Evolutionary conservation across 2,329 filamentous ascomycete genomes (phyloP).

Genomic region (Cryphonectria carpinicola): DNA sequence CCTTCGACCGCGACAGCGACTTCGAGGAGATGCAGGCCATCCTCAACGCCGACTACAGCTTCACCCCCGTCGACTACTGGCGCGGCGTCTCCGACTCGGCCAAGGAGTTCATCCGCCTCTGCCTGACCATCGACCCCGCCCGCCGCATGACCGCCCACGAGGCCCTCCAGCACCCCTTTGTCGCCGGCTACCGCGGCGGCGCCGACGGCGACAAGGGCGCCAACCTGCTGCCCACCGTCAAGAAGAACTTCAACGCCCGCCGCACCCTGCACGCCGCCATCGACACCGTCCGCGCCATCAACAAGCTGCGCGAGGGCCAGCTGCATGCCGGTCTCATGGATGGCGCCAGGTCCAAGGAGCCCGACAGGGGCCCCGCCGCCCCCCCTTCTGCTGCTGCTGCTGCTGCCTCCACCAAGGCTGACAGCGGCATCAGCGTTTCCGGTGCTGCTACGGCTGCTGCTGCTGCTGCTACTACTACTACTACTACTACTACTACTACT

Average conservation of each 20-base stretch:
- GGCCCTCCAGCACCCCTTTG: slow-evolving; percentile 68
- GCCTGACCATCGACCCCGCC: slow-evolving; percentile 86
- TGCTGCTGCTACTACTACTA: background rate
- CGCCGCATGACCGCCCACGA: slow-evolving; percentile 90
- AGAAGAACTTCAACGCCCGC: slow-evolving; percentile 76
- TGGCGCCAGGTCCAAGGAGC: slow-evolving; percentile 58
- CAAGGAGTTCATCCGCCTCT: slow-evolving; percentile 89
- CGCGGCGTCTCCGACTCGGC: slow-evolving; percentile 84
- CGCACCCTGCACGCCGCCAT: slow-evolving; percentile 72
- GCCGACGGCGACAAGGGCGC: slow-evolving; percentile 54
- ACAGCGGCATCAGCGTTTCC: slow-evolving; percentile 46
- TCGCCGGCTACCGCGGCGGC: slow-evolving; percentile 54
- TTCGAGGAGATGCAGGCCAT: slow-evolving; percentile 99
- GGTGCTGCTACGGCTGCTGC: background rate
- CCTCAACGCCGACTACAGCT: slow-evolving; percentile 92
- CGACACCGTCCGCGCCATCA: slow-evolving; percentile 72
- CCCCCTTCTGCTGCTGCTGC: background rate
- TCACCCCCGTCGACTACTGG: slow-evolving; percentile 96
- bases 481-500: background rate
- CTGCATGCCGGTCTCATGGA: slow-evolving; percentile 60
- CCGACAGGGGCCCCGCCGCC: slow-evolving; percentile 39
- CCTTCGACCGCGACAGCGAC: slow-evolving; percentile 96
- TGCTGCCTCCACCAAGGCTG: slow-evolving; percentile 41
- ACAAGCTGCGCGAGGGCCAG: slow-evolving; percentile 69
- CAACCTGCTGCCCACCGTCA: slow-evolving; percentile 69